Percentiles rank a stretch among this genome's conserved stretches.
These are phyloP conservation scores for Lantana camara DNA, from an alignment of 257 asterid genomes.

Conservation along the genomic window DNA sequence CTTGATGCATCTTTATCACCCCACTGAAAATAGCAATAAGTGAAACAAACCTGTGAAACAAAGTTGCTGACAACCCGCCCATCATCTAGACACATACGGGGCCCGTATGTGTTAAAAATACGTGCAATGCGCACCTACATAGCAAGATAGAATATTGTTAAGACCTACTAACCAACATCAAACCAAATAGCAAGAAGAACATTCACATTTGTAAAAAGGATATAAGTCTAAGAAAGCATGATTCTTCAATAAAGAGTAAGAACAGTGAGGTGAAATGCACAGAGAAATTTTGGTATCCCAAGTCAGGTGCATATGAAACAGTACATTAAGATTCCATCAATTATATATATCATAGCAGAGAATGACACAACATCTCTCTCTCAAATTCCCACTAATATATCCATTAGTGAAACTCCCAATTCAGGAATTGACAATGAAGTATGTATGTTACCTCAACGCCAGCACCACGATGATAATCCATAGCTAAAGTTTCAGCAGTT, in stretches of 20 bases:
- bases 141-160: slow-evolving; percentile 9
- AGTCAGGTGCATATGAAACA: neutral
- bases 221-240: neutral
- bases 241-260: neutral
- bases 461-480: slow-evolving; percentile 97
- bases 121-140: slow-evolving; percentile 95
- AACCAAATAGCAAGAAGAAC: slow-evolving; percentile 2
- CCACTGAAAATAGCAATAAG: neutral
- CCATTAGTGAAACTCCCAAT: slow-evolving; percentile 6
- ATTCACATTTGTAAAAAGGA: neutral
- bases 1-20: slow-evolving; percentile 1
- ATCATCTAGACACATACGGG: slow-evolving; percentile 97
- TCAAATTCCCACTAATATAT: neutral
- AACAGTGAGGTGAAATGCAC: neutral
- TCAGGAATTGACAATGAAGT: neutral
- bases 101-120: slow-evolving; percentile 94
- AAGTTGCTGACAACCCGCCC: slow-evolving; percentile 99
- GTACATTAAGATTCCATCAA: too few species aligned
- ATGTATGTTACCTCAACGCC: slow-evolving; percentile 68
- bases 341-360: neutral
- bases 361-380: neutral
- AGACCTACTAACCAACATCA: slow-evolving; percentile 5
- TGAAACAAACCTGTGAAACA: slow-evolving; percentile 80
- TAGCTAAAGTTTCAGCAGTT: slow-evolving; percentile 91
- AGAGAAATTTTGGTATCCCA: neutral